Conservation (phyloP, 2,329 filamentous ascomycete species). For the Allantophomopsis cytisporea region DNA sequence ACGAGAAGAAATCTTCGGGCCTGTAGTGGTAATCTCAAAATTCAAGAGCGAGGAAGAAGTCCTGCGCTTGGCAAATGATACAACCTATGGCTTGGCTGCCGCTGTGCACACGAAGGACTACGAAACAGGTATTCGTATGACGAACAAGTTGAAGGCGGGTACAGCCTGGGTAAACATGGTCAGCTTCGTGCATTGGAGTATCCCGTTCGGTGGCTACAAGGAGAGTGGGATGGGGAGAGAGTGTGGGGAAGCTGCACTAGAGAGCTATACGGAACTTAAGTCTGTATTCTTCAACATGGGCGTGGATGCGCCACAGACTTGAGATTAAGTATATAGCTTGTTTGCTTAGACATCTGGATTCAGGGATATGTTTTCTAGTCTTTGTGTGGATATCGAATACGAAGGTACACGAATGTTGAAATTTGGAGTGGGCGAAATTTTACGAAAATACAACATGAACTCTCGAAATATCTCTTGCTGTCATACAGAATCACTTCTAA, state of each 20-base stretch:
- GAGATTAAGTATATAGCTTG: too few relatives aligned
- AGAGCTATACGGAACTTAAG: conserved; percentile 58
- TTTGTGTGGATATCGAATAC: too few relatives aligned
- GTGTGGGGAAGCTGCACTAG: conserved; percentile 51
- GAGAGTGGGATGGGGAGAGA: conserved; percentile 68
- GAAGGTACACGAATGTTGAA: too few relatives aligned
- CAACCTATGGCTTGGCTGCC: conserved; percentile 53
- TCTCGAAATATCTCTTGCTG: too few relatives aligned
- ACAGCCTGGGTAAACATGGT: conserved; percentile 26
- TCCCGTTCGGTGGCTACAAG: conserved; percentile 65
- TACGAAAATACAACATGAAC: too few relatives aligned
- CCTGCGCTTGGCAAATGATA: conserved; percentile 47
- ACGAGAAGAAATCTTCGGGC: conserved; percentile 52
- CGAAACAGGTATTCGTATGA: conserved; percentile 53
- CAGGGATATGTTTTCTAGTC: too few relatives aligned
- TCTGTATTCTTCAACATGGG: conserved; percentile 42
- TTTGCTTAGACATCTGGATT: too few relatives aligned
- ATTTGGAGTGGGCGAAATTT: too few relatives aligned
- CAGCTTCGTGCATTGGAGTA: conserved; percentile 57
- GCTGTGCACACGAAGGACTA: conserved; percentile 56
- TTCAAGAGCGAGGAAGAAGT: conserved; percentile 57
- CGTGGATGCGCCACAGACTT: conserved; percentile 4
- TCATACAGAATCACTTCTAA: too few relatives aligned
- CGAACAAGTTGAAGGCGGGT: conserved; percentile 48
- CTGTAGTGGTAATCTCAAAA: conserved; percentile 57